phyloP scores from a whole-genome alignment of 208 protist species.

The Sergeia podlipaevii region DNA sequence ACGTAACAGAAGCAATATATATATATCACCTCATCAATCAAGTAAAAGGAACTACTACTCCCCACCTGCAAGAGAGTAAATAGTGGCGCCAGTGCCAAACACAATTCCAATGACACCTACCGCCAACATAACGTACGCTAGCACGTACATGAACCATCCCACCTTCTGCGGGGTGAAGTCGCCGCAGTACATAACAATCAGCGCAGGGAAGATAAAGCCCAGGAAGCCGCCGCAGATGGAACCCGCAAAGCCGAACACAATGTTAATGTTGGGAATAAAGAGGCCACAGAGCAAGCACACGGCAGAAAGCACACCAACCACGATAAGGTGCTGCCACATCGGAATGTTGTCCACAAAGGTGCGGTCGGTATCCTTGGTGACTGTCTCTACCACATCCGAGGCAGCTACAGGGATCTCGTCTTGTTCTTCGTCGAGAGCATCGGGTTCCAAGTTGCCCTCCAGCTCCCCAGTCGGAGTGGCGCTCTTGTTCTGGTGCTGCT shows the following conservation, averaged over 20 bases:
- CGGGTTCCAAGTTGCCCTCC: too few species aligned
- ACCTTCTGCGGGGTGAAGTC: slow-evolving; percentile 30
- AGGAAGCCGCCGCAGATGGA: slow-evolving; percentile 51
- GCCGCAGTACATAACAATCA: slow-evolving; percentile 63
- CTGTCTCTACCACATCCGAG: too few species aligned
- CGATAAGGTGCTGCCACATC: slow-evolving; percentile 25
- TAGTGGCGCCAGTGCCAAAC: slow-evolving; percentile 53
- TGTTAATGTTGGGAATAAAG: slow-evolving; percentile 63
- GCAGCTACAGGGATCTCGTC: too few species aligned
- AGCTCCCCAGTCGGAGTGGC: too few species aligned
- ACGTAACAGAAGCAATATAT: neutral
- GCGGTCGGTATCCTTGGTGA: slow-evolving; percentile 9
- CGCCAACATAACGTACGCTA: slow-evolving; percentile 49
- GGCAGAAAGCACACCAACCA: slow-evolving; percentile 18
- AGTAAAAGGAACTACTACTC: slow-evolving; percentile 1
- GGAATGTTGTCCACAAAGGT: slow-evolving; percentile 42
- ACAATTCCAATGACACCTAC: slow-evolving; percentile 39
- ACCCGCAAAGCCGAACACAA: slow-evolving; percentile 69
- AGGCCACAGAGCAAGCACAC: slow-evolving; percentile 48
- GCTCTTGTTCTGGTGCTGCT: too few species aligned
- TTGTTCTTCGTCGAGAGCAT: too few species aligned
- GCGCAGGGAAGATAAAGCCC: slow-evolving; percentile 61
- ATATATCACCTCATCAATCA: neutral
- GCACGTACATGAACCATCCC: slow-evolving; percentile 29
- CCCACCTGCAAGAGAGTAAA: slow-evolving; percentile 19